Evolutionary conservation across 495 filamentous ascomycete genomes (phyloP), one percentile per base, ranked within the genome.

Genomic region (Hypomontagnella submonticulosa): DNA sequence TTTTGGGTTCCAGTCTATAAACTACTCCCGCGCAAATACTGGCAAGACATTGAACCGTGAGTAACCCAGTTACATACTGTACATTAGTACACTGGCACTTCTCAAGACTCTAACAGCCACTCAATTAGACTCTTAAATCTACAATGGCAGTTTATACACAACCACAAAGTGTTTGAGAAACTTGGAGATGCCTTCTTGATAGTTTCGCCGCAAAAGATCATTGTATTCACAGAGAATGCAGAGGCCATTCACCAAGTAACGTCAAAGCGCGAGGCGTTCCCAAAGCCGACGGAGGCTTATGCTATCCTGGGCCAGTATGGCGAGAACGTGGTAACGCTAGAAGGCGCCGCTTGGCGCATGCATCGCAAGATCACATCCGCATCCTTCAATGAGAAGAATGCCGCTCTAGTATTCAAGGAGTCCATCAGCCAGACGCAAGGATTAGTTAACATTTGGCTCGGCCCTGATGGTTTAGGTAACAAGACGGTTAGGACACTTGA

Each of bases 361-460:
- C 89, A 92, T 71, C 82, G 89, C 48, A 90, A 88, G 73, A 82
- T 88, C 16, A 88, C 87, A 0, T 82, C 85, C 23, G 85, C 87
- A 16, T 84, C 85, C 16, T 92, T 92, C 72, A 86, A 86, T 44
- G 89, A 91, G 76, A 88, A 82, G 77, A 91, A 90, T 74, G 89
- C 89, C 51, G 81, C 81, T 3, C 60, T 88, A 48, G 87, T 89
- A 2, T 91, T 89, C 69, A 69, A 57, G 41, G 87, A 90, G 64
- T 82, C 81, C 10, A 74, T 90, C 54, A 74, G 73, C 20, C 88
- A 90, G 71, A 81, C 85, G 0, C 72, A 77, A 59, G 80, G 82
- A 15, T 82, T 90, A 79, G 55, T 89, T 4, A 67, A 71, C 23
- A 62, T 78, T 23, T 89, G 87, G 83, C 73, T 83, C 34, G 70